Evolutionary conservation across 75 land plant genomes (phyloP).

Genomic region (Picea sitchensis): DNA sequence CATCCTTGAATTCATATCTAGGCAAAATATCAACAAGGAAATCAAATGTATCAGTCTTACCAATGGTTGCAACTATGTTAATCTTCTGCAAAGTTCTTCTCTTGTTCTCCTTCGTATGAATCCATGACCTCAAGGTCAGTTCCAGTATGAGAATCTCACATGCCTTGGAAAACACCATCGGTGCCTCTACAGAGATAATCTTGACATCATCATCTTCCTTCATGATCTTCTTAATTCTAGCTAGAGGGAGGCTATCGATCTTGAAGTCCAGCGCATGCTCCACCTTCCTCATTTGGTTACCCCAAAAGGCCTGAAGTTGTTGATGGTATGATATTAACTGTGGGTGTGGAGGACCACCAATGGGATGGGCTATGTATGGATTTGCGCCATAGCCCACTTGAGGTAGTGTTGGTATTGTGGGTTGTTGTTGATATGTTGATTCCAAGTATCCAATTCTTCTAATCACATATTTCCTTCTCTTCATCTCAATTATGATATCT

Average conservation of each 20-base stretch:
- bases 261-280: conserved; percentile 57
- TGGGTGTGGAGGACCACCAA: conserved; percentile 42
- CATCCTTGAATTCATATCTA: conserved; percentile 76
- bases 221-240: conserved; percentile 59
- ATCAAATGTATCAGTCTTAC: conserved; percentile 1
- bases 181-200: conserved; percentile 90
- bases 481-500: no score
- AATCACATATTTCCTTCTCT: no score
- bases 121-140: no score
- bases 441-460: no score
- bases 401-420: no score
- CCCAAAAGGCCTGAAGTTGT: conserved; percentile 68
- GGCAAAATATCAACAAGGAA: conserved; percentile 27
- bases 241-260: conserved; percentile 54
- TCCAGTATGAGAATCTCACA: conserved; percentile 62
- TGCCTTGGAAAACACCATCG: conserved; percentile 75
- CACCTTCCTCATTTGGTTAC: conserved; percentile 59
- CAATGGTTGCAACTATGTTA: conserved; percentile 81
- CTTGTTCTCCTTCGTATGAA: conserved; percentile 72
- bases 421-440: no score
- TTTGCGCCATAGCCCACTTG: no score
- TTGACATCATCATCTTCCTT: conserved; percentile 74
- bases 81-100: conserved; percentile 79
- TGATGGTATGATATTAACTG: conserved; percentile 46
- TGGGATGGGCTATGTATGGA: background rate